Base-by-base conservation (phyloP, 2,329 filamentous ascomycete genomes). In the Monilinia aucupariae region DNA sequence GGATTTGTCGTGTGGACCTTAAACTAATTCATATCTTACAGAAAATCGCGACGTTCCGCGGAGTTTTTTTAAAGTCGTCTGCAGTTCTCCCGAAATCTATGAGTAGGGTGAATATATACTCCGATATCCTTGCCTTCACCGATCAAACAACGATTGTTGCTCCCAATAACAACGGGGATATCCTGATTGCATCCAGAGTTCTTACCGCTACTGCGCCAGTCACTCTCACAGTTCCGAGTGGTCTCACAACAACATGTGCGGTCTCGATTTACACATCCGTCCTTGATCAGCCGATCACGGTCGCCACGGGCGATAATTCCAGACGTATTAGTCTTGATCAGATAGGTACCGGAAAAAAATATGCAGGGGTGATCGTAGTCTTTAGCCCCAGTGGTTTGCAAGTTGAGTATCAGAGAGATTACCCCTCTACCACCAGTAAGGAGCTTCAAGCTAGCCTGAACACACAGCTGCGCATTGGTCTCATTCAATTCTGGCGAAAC, bases 401-500 rank as follows among this genome's bases (percentile, higher is more conserved):
- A 43, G 20, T 56, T n/a, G 53, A 56, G 13, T 56, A 56, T 15
- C 53, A 56, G 39, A 56, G 17, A 25, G 17, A 45, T 43, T 56
- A 56, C 41, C 53, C 53, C 32, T 15, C 39, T 45, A 45, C 53
- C 20, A 45, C 53, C 2, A 56, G 53, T 34, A 45, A 56, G 12
- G 53, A 56, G 4, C 53, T 56, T 56, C 53, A 56, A 45, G 39
- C 53, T 12, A 56, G 39, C n/a, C 7, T 56, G 39, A 56, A 56
- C 20, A 56, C 53, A 9, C 53, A 56, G 20, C 39, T 56, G 12
- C 53, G 41, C 1, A 22, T 56, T 45, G 53, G 17, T 12, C 53
- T 56, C 5, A 22, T 56, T 22, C 53, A 56, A 22, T 56, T 56
- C 20, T 56, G 53, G 53, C 53, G 53, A 10, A 56, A 56, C 32